Evolutionary conservation across 805 yeast species (phyloP), one percentile per base, ranked within the genome.

Genomic region (Metschnikowia kofuensis): DNA sequence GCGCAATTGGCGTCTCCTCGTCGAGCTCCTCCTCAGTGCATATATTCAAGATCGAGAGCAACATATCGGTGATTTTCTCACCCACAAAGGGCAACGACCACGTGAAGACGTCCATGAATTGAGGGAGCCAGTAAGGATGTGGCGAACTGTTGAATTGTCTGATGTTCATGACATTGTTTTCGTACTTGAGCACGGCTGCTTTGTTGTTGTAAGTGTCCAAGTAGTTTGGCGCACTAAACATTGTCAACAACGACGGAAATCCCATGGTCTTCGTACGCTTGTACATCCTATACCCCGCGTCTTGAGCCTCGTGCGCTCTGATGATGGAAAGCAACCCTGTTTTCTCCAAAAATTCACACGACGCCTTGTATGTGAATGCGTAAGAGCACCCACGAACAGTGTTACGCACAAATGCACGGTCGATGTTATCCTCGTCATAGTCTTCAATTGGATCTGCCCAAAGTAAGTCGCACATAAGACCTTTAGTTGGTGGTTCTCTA

Each of bases 61-160:
- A 76, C 86, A 92, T 91, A 64, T 94, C 98, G 12, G 96, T 88
- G 47, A 91, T 87, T 63, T 94, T 89, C 65, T 92, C 97, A 16
- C 97, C 98, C 26, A 94, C 97, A 72, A 94, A 92, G 7, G 98
- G 99, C 49, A 92, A 74, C 1, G 97, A 88, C 98, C 98, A 94
- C 10, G 96, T 86, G 67, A 92, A 92, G 7, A 92, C 96, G 66
- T 94, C 97, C 96, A 91, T 89, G 60, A 91, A 89, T 66, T 90
- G 90, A 7, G 98, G 98, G 57, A 94, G 75, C 89, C 96, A 90
- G 69, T 94, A 92, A 1, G 99, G 99, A 68, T 92, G 98, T 6
- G 96, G 96, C 29, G 90, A 83, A 60, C 85, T 71, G 67, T 91
- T 90, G 75, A 94, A 92, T 69, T 92, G 98, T 49, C 97, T 80